These are phyloP conservation scores for Galerina sulciceps DNA, from an alignment of 768 basidiomycete genomes.

Conservation along the genomic window DNA sequence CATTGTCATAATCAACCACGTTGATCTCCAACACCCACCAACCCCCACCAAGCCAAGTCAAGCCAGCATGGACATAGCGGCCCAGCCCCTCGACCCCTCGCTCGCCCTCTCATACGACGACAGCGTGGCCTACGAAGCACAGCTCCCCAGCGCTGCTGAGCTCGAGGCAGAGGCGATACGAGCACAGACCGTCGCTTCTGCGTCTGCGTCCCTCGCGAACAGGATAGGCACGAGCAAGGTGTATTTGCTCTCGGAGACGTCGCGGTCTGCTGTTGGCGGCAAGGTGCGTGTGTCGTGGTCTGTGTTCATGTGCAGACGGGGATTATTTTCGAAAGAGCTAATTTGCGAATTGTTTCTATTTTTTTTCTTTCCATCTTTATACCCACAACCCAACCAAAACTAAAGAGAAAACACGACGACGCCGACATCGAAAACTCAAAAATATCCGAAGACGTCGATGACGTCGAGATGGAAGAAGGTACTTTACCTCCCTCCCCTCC, in stretches of 20 bases:
- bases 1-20: slow-evolving; percentile 4
- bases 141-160: slow-evolving; percentile 42
- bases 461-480: slow-evolving; percentile 39
- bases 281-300: slow-evolving; percentile 64
- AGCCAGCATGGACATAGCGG: slow-evolving; percentile 50
- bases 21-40: slow-evolving; percentile 12
- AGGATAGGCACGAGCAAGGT: slow-evolving; percentile 77
- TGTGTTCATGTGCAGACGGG: slow-evolving; percentile 32
- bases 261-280: slow-evolving; percentile 40
- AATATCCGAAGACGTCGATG: slow-evolving; percentile 37
- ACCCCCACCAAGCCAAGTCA: no score
- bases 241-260: slow-evolving; percentile 76
- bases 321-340: slow-evolving; percentile 39
- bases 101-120: slow-evolving; percentile 58
- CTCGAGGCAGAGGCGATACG: slow-evolving; percentile 14
- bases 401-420: slow-evolving; percentile 49
- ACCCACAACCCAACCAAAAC: slow-evolving; percentile 19
- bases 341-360: slow-evolving; percentile 40
- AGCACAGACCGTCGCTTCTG: no score
- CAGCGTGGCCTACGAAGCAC: slow-evolving; percentile 59
- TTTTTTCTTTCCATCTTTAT: slow-evolving; percentile 15
- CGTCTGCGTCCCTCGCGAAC: slow-evolving; percentile 50
- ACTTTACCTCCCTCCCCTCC: background rate
- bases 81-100: slow-evolving; percentile 31
- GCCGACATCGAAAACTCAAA: slow-evolving; percentile 33